Evolutionary conservation across 139 green algal genomes (phyloP).

Genomic region (Micractinium sp.): DNA sequence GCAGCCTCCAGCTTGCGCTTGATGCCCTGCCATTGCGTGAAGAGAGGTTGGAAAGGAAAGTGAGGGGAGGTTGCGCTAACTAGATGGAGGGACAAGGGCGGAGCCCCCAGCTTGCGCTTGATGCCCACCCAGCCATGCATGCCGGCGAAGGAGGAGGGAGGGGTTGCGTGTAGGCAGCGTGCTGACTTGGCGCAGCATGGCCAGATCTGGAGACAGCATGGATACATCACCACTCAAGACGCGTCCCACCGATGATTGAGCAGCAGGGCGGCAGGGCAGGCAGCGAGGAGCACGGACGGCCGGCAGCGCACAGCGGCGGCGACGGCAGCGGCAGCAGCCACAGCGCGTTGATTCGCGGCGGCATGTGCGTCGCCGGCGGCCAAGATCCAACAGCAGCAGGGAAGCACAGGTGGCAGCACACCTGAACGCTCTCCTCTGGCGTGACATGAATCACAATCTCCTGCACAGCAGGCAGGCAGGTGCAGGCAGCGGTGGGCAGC

Average conservation of each 20-base stretch:
- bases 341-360: too few species aligned
- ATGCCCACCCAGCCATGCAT: slow-evolving; percentile 1
- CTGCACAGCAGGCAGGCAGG: background rate
- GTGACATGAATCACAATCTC: slow-evolving; percentile 50
- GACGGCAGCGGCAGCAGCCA: background rate
- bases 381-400: too few species aligned
- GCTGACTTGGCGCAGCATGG: background rate
- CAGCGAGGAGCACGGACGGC: too few species aligned
- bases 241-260: too few species aligned
- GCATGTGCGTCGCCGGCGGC: too few species aligned
- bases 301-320: background rate
- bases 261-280: too few species aligned
- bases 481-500: too few species aligned
- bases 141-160: background rate
- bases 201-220: background rate
- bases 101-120: slow-evolving; percentile 63
- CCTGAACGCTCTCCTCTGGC: slow-evolving; percentile 56
- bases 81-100: background rate
- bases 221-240: too few species aligned
- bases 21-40: background rate
- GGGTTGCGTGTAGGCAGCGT: background rate
- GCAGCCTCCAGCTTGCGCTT: slow-evolving; percentile 68
- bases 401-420: too few species aligned
- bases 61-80: background rate
- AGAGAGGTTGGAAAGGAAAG: background rate